A percentile compares a stretch with the other conserved stretches of the same genome.
These are phyloP conservation scores for Acanthamoeba triangularis DNA, from an alignment of 208 protist species.

Conservation along the genomic window DNA sequence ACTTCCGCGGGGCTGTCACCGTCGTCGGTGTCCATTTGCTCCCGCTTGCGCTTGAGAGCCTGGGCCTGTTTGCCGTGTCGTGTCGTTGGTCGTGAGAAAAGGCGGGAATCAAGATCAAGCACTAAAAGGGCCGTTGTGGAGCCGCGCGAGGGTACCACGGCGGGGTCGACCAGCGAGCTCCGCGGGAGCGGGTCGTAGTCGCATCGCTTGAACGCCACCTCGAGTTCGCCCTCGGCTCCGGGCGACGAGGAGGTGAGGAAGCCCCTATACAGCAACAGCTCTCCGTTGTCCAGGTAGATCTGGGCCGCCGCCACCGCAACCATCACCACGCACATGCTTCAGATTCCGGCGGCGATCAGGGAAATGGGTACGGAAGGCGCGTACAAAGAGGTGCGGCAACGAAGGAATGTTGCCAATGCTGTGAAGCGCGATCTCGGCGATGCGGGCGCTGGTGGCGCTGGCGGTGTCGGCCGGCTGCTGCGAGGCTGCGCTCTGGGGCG, in stretches of 20 bases:
- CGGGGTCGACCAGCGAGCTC: not conserved
- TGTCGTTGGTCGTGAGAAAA: too few species aligned
- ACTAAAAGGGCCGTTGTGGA: not conserved
- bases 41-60: not conserved
- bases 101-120: too few species aligned
- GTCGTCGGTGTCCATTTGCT: not conserved
- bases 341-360: not conserved
- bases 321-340: not conserved
- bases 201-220: constrained; percentile 56
- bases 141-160: not conserved
- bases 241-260: not conserved
- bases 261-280: constrained; percentile 40
- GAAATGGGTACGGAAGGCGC: not conserved
- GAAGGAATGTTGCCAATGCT: constrained; percentile 64
- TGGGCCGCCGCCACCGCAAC: not conserved
- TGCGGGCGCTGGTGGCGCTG: not conserved
- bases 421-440: constrained; percentile 55
- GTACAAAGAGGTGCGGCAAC: constrained; percentile 47
- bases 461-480: not conserved
- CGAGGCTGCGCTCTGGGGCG: not conserved
- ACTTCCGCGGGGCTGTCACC: not conserved
- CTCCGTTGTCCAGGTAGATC: constrained; percentile 16
- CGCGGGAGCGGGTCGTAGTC: constrained; percentile 13
- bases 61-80: not conserved
- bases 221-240: not conserved